phyloP scores from a whole-genome alignment of 768 basidiomycete genomes.

The Boletus vinaceobasis region DNA sequence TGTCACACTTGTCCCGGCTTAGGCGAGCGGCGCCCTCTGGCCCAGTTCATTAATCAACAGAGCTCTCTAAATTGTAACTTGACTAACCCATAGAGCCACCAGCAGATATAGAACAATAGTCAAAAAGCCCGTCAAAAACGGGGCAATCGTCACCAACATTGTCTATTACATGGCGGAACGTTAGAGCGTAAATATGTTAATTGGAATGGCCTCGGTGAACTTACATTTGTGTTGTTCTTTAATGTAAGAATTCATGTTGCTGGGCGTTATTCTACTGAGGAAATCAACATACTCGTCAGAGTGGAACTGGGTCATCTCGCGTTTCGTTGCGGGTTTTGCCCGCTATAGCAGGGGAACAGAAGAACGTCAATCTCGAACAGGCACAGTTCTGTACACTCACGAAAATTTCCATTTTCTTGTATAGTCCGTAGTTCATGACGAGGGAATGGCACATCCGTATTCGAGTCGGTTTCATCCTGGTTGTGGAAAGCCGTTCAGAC shows the following conservation, averaged over 20 bases:
- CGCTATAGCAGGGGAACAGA: slow-evolving; percentile 50
- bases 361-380: neutral
- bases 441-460: slow-evolving; percentile 99
- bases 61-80: neutral
- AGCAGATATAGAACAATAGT: slow-evolving; percentile 99
- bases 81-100: slow-evolving; percentile 96
- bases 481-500: neutral
- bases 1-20: slow-evolving; percentile 96
- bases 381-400: slow-evolving; percentile 48
- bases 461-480: slow-evolving; percentile 93
- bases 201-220: slow-evolving; percentile 16
- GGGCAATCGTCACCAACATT: slow-evolving; percentile 99
- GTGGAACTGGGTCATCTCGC: slow-evolving; percentile 99
- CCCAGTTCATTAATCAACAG: slow-evolving; percentile 6
- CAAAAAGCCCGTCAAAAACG: slow-evolving; percentile 97
- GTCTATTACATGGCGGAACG: slow-evolving; percentile 44
- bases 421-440: slow-evolving; percentile 99
- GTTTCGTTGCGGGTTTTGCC: slow-evolving; percentile 98
- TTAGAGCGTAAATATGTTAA: neutral
- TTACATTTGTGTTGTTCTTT: slow-evolving; percentile 96
- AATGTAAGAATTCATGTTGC: slow-evolving; percentile 89
- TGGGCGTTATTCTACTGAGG: slow-evolving; percentile 87
- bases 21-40: slow-evolving; percentile 95
- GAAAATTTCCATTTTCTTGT: slow-evolving; percentile 99
- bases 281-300: slow-evolving; percentile 99